Evolutionary conservation across 371 early-diverging fungal species (phyloP).

Genomic region (Syncephalis plumigaleata): DNA sequence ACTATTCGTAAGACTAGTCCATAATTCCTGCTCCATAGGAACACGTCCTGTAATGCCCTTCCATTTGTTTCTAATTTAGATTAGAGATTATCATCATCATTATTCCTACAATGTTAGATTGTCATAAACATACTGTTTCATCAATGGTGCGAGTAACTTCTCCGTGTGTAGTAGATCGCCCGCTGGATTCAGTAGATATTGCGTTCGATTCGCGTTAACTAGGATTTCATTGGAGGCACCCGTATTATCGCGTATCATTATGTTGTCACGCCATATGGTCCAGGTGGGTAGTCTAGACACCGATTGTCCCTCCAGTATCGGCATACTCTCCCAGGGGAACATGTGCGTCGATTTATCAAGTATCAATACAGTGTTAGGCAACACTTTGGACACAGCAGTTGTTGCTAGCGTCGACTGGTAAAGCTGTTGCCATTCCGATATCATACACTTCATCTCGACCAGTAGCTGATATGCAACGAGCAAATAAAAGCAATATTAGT

Average conservation of each 20-base stretch:
- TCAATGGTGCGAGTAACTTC: constrained; percentile 35
- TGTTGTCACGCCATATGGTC: constrained; percentile 47
- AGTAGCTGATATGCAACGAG: constrained; percentile 14
- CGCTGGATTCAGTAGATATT: constrained; percentile 78
- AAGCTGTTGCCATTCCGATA: constrained; percentile 3
- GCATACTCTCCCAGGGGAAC: constrained; percentile 77
- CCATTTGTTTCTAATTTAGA: constrained; percentile 38
- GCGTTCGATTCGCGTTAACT: constrained; percentile 31
- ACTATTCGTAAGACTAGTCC: constrained; percentile 25
- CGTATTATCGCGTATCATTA: constrained; percentile 8
- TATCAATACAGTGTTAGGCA: constrained; percentile 39
- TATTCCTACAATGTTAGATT: no score
- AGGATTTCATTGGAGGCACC: constrained; percentile 2
- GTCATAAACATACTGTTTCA: constrained; percentile 22
- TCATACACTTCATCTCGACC: constrained; percentile 14
- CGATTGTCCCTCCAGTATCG: constrained; percentile 39
- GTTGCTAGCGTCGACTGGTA: not conserved
- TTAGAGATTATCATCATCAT: no score
- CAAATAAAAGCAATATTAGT: constrained; percentile 8
- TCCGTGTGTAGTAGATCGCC: constrained; percentile 76
- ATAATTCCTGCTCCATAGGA: constrained; percentile 51
- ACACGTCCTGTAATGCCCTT: constrained; percentile 40
- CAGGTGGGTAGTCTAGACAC: constrained; percentile 70
- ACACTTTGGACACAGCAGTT: constrained; percentile 34
- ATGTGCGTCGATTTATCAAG: constrained; percentile 62